Base-by-base conservation (phyloP, 257 asterid species). In the Galeopsis tetrahit region DNA sequence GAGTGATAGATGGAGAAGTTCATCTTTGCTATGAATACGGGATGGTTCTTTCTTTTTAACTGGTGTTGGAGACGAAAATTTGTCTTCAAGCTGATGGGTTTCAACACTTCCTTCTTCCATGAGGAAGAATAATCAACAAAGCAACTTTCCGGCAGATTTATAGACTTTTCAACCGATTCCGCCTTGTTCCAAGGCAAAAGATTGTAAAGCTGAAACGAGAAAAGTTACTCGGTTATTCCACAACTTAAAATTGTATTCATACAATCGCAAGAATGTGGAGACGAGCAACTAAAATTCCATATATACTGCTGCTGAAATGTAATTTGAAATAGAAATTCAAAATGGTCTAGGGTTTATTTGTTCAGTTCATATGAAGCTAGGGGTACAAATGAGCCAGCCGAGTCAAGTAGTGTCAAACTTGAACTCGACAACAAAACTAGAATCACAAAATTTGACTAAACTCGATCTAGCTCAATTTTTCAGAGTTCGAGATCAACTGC, bases 1-100 rank as follows among this genome's bases (percentile, higher is more conserved):
- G n/a, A 17, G 6, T 75, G 63, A 68, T 68, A 35, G 46, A 92
- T 74, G 79, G 43, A 55, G 58, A 38, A 60, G 35, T 68, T 77
- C 84, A 34, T 75, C 62, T 68, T 49, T 65, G 82, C 56, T 62
- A 72, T 80, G 85, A 70, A 70, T 32, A 36, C 76, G 84, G 3
- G 86, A 77, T 15, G 82, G 79, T 81, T 87, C 97, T 39, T 75
- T 84, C 60, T 74, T 70, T 75, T 85, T 92, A 58, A 69, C 88
- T 2, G 96, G 97, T 4, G 97, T 92, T 5, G 80, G 85, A 68
- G 88, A 73, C 62, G 86, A 83, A 76, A 88, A 82, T 31, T 72
- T 63, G 57, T 79, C 78, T 49, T 75, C 79, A 14, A 33, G 31
- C 7, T 75, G 63, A 68, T 68, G 40, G 40, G 38, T 57, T 63